Conservation (phyloP, 192 early-diverging fungal species). For the Coemansia sp. region DNA sequence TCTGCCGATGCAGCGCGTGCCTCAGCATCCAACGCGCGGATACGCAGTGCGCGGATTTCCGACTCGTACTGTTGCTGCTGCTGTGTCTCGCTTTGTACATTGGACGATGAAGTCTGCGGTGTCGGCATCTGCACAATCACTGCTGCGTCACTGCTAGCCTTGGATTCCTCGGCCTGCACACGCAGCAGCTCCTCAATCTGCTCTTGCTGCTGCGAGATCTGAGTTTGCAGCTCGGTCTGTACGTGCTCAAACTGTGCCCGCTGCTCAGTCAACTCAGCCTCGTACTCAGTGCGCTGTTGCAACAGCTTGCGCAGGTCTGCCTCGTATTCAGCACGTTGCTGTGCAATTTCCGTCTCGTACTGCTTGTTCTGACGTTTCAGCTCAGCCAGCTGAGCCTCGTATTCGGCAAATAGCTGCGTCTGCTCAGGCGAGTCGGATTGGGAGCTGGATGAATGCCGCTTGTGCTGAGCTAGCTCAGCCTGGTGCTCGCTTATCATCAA, state of each 20-base stretch:
- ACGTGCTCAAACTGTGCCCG: slow-evolving; percentile 1
- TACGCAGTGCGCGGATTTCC: slow-evolving; percentile 4
- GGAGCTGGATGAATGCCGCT: no score
- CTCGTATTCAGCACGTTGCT: slow-evolving; percentile 4
- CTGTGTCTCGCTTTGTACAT: slow-evolving; percentile 5
- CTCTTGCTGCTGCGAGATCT: background rate
- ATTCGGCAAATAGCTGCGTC: background rate
- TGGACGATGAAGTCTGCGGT: slow-evolving; percentile 34
- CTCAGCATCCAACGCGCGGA: slow-evolving; percentile 31
- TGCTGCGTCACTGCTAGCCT: no score
- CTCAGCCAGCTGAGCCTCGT: background rate
- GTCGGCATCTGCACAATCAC: slow-evolving; percentile 21
- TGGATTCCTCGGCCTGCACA: no score
- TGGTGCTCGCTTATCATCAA: background rate
- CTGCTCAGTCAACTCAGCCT: slow-evolving; percentile 6
- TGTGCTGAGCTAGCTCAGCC: background rate
- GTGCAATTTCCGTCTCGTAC: background rate
- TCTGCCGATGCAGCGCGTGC: slow-evolving; percentile 33
- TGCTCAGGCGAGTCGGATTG: background rate
- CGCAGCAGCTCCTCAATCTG: background rate
- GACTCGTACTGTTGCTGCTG: background rate
- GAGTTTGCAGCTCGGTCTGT: background rate
- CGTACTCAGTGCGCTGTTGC: slow-evolving; percentile 5
- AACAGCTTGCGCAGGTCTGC: background rate
- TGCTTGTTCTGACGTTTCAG: background rate